These are phyloP conservation scores for Euphrasia arctica DNA, from an alignment of 305 asterid genomes.

Conservation along the genomic window DNA sequence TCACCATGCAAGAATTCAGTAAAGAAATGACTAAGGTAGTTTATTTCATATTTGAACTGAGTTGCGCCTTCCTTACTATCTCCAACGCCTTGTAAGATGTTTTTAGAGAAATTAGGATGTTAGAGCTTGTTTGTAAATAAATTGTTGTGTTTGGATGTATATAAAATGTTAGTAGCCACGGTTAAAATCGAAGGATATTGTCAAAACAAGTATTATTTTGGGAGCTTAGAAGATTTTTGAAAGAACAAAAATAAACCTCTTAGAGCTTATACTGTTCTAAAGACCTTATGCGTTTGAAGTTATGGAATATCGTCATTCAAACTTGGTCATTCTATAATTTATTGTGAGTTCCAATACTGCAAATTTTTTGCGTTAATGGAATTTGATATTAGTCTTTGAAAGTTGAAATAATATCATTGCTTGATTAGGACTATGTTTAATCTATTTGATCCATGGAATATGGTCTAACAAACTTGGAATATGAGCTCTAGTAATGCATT, in stretches of 20 bases:
- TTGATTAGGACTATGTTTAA: neutral
- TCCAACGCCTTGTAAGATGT: neutral
- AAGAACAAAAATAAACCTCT: neutral
- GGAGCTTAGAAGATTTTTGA: neutral
- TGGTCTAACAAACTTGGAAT: neutral
- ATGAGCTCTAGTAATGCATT: no score
- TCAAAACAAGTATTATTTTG: neutral
- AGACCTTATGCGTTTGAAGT: neutral
- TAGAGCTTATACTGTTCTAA: neutral
- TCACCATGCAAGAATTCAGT: conserved; percentile 87
- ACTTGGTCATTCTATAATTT: neutral
- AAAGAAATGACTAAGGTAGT: conserved; percentile 94
- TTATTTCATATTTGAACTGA: conserved; percentile 6
- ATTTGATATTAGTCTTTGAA: neutral
- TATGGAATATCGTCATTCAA: neutral
- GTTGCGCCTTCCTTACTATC: neutral
- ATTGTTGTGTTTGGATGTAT: neutral
- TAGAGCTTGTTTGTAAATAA: neutral
- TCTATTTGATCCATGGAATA: neutral
- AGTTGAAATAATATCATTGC: neutral
- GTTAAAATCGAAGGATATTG: neutral
- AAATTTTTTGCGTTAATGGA: neutral
- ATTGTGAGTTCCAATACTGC: neutral
- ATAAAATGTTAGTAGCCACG: neutral
- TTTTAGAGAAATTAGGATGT: neutral